Evolutionary conservation across 2,329 filamentous ascomycete genomes (phyloP).

Genomic region (Epichloe amarillans): DNA sequence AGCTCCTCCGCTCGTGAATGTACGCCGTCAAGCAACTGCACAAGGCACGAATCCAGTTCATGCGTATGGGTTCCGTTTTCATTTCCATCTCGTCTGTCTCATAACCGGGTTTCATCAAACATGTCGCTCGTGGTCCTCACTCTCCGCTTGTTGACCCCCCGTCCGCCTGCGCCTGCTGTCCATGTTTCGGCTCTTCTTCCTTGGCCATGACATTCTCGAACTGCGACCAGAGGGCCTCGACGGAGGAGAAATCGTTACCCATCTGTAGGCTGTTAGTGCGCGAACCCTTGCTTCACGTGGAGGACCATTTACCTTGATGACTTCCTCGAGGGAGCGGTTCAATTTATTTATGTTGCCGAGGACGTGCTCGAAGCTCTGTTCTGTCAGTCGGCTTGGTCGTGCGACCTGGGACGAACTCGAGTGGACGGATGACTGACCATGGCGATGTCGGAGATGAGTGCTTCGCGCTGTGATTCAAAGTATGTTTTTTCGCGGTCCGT

Average conservation of each 20-base stretch:
- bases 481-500: slow-evolving; percentile 37
- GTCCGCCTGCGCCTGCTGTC: slow-evolving; percentile 16
- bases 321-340: slow-evolving; percentile 81
- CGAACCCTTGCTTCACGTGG: not conserved
- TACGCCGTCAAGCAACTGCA: not conserved
- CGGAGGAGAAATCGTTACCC: slow-evolving; percentile 92
- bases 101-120: too few relatives aligned
- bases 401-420: too few relatives aligned
- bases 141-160: slow-evolving; percentile 14
- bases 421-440: slow-evolving; percentile 32
- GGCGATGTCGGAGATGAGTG: slow-evolving; percentile 59
- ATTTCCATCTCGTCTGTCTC: not conserved
- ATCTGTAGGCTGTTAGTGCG: slow-evolving; percentile 37
- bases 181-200: slow-evolving; percentile 24
- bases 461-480: slow-evolving; percentile 65
- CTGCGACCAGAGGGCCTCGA: slow-evolving; percentile 92
- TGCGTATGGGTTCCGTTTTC: not conserved
- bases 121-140: slow-evolving; percentile 10
- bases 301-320: slow-evolving; percentile 56
- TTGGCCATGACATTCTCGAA: slow-evolving; percentile 94
- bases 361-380: slow-evolving; percentile 71
- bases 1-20: not conserved
- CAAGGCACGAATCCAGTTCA: not conserved
- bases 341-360: slow-evolving; percentile 93
- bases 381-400: not conserved